Base-by-base conservation (phyloP, 257 asterid species). In the Ilex aquifolium region DNA sequence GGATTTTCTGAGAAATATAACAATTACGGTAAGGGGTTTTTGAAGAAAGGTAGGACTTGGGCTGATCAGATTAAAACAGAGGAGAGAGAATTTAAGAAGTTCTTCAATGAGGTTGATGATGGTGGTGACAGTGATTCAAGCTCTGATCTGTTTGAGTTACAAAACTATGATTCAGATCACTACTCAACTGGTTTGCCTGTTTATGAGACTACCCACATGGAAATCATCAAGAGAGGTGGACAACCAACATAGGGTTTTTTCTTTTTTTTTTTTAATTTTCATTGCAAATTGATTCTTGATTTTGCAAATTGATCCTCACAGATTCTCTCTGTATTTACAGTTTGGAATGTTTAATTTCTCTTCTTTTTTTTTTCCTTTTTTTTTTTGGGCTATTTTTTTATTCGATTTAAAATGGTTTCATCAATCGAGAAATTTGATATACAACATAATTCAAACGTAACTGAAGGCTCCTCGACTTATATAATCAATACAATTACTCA, bases 171-270 rank as follows among this genome's bases (percentile, higher is more conserved):
- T 13, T 32, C 32, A 21, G 60, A 53, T 51, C 15, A 29, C 64
- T 72, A 61, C 51, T 73, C 83, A 40, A 78, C 76, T 67, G 83
- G 79, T 6, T 68, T 81, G 36, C 83, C 87, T 1, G 87, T 81
- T 69, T 81, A 77, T 70, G 82, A 81, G 60, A 69, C 83, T 15
- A 81, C 84, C 13, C 63, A 68, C 11, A 66, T 81, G 76, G 72
- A 72, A 51, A 77, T 62, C 62, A 66, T 77, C 75, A 77, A 67
- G 64, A 77, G 74, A 68, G 62, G 64, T 64, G 65, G 75, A 50
- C 71, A 76, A 14, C 36, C 69, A 53, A 57, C 70, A 29, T 78
- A 50, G 72, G 3, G 0, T 10, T 14, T 12, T 46, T 5, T 6
- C 0, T 6, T 14, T 12, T 46, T 5, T 6, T 6, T 6, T 63